Evolutionary conservation across 352 stramenopile genomes (phyloP).

Genomic region (Phytopythium aichiense): DNA sequence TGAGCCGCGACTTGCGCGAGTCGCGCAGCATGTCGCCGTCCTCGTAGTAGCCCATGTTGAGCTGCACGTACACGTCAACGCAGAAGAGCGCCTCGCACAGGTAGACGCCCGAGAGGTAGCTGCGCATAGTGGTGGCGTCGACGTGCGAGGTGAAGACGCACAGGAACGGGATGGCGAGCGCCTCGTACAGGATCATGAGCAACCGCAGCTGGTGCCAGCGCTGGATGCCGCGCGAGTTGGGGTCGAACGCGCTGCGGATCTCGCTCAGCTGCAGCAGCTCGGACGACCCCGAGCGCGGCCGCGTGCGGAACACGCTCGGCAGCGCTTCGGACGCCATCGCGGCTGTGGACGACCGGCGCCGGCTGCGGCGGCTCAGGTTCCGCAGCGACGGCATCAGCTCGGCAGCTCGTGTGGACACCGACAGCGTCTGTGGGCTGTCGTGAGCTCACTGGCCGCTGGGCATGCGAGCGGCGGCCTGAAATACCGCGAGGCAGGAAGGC

Average conservation of each 20-base stretch:
- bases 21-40: conserved; percentile 64
- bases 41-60: conserved; percentile 74
- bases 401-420: too few species aligned
- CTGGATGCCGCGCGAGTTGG: conserved; percentile 45
- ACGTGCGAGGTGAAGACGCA: conserved; percentile 24
- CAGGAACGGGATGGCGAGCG: conserved; percentile 41
- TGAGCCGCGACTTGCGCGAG: conserved; percentile 43
- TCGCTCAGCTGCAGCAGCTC: conserved; percentile 43
- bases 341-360: conserved; percentile 20
- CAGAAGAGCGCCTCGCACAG: conserved; percentile 55
- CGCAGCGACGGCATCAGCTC: background rate
- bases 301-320: conserved; percentile 24
- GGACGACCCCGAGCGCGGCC: conserved; percentile 35
- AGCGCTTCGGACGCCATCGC: conserved; percentile 10
- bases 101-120: conserved; percentile 39
- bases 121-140: conserved; percentile 3
- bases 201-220: conserved; percentile 54
- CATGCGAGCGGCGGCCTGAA: too few species aligned
- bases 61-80: conserved; percentile 62
- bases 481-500: too few species aligned
- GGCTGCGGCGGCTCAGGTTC: conserved; percentile 5
- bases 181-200: conserved; percentile 46
- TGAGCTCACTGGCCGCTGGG: too few species aligned
- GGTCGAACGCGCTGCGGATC: conserved; percentile 57
- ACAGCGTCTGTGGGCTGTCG: too few species aligned